These are phyloP conservation scores for Handroanthus guayacan DNA, from an alignment of 257 asterid species.

Conservation along the genomic window DNA sequence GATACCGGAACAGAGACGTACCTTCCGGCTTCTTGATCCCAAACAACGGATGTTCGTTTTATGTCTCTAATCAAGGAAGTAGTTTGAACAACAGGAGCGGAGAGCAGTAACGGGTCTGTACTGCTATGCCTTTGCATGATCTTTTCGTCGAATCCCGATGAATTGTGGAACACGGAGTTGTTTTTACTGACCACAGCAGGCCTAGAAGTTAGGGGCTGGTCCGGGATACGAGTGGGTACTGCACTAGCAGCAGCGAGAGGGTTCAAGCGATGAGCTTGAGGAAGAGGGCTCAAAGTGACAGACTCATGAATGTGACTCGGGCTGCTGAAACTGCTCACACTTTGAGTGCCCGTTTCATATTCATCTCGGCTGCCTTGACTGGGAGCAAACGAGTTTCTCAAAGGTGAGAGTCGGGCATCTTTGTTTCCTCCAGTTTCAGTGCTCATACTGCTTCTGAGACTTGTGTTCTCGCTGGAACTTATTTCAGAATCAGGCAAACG, in stretches of 20 bases:
- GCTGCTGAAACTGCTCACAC: constrained; percentile 91
- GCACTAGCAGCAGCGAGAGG: constrained; percentile 42
- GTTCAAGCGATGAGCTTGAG: constrained; percentile 56
- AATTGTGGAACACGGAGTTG: constrained; percentile 45
- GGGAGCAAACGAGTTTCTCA: constrained; percentile 65
- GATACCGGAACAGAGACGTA: constrained; percentile 80
- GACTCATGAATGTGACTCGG: constrained; percentile 83
- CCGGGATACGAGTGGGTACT: constrained; percentile 34
- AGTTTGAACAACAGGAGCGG: constrained; percentile 54
- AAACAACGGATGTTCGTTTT: constrained; percentile 90
- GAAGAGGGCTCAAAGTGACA: constrained; percentile 88
- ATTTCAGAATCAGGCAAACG: constrained; percentile 75
- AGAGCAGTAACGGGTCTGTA: constrained; percentile 51
- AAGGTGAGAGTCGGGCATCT: constrained; percentile 55
- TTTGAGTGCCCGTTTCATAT: constrained; percentile 88
- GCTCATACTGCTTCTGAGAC: constrained; percentile 89
- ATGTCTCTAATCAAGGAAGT: constrained; percentile 72
- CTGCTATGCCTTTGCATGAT: constrained; percentile 54
- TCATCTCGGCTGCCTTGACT: constrained; percentile 90
- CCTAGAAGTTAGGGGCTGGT: constrained; percentile 45
- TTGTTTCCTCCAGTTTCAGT: constrained; percentile 74
- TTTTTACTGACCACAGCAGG: constrained; percentile 38
- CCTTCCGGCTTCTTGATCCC: constrained; percentile 99
- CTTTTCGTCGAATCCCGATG: constrained; percentile 61
- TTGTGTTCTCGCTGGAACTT: constrained; percentile 85